Conservation (phyloP, 176 grass and related monocot genomes). For the Tillandsia fasciculata region DNA sequence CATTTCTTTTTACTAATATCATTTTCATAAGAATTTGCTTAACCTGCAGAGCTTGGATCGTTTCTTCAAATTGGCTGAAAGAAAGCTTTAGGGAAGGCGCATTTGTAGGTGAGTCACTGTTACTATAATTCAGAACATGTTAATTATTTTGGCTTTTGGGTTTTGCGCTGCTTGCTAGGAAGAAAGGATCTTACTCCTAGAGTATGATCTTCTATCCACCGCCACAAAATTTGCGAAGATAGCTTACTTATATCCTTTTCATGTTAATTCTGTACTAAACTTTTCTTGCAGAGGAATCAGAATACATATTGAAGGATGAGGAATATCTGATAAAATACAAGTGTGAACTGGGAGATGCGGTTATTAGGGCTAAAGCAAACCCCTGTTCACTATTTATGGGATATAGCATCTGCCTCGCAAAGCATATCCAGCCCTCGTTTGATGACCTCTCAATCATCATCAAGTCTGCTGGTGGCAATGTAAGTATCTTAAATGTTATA, state of each 20-base stretch:
- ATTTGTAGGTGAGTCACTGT: conserved; percentile 59
- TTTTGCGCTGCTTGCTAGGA: conserved; percentile 31
- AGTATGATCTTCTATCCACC: not conserved
- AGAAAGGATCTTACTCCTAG: not conserved
- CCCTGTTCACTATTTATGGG: conserved; percentile 48
- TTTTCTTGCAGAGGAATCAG: conserved; percentile 26
- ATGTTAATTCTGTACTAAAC: not conserved
- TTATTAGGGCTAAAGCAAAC: conserved; percentile 59
- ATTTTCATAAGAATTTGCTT: conserved; percentile 4
- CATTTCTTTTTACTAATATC: not conserved
- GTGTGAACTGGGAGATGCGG: conserved; percentile 40
- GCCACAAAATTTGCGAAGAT: not conserved
- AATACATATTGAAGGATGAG: conserved; percentile 63
- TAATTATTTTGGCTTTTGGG: conserved; percentile 12
- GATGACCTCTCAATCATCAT: conserved; percentile 44
- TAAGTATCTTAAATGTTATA: conserved; percentile 22
- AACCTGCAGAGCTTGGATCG: conserved; percentile 73
- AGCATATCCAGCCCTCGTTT: conserved; percentile 55
- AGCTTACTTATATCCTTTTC: not conserved
- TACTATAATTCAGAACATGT: not conserved
- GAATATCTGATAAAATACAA: conserved; percentile 75
- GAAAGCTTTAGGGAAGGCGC: conserved; percentile 57
- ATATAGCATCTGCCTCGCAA: conserved; percentile 55
- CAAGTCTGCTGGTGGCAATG: conserved; percentile 62
- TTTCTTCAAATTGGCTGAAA: conserved; percentile 80